Base-by-base conservation (phyloP, 495 filamentous ascomycete genomes). In the Lophiotrema nucula region DNA sequence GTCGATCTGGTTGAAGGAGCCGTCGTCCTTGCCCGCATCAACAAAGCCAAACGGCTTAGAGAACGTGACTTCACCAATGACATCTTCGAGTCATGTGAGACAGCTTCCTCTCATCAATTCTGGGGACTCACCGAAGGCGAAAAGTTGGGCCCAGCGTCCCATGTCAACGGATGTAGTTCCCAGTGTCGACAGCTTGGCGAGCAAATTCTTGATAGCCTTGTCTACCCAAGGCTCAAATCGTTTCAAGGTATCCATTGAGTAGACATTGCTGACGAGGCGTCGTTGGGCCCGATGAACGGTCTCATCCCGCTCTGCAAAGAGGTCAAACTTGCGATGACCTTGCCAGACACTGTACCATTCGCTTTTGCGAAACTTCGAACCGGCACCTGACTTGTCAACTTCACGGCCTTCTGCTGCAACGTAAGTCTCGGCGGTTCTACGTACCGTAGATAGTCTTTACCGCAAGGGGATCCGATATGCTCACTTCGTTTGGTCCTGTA, bases 121-220 rank as follows among this genome's bases (percentile, higher is more conserved):
- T n/a, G n/a, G 4, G 39, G 5, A 64, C 55, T 27, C 48, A 72
- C 69, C 69, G 18, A 47, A 47, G 4, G 44, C 44, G 44, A 47
- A 47, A 5, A 47, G 19, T 26, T 47, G 44, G 4, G 26, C 18
- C 44, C 44, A 47, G 19, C 18, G 6, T 13, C 19, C 44, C 44
- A 47, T 47, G 23, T 47, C 44, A 12, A 47, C 23, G 4, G 4
- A 4, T 22, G 22, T 23, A 13, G 10, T 22, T 23, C 10, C 18
- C 6, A 6, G 18, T 18, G 22, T 22, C 6, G 22, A 8, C 44
- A 47, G 22, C 44, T 47, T 47, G 4, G 5, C 11, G 13, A 12
- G 22, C 13, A 47, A 27, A 10, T 10, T 18, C 4, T 23, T 18
- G 5, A 47, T 12, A 11, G 11, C 11, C 13, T 47, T 27, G 44